Conservation (phyloP, 2,329 filamentous ascomycete species). For the Pyrenophora graminea region DNA sequence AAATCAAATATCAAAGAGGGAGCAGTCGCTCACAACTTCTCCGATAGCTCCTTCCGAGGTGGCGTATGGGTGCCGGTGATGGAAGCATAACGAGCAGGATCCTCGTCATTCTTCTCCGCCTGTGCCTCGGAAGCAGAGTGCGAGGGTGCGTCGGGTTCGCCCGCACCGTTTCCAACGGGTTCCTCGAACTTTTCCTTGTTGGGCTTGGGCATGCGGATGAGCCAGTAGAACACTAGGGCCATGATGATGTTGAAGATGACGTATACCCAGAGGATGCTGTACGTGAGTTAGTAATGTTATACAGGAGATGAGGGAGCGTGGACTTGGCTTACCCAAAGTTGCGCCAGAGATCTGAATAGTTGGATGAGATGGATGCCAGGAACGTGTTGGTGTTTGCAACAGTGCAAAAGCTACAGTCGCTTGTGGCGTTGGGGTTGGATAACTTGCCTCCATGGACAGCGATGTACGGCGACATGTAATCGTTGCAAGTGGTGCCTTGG, state of each 20-base stretch:
- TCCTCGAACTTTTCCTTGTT: slow-evolving; percentile 43
- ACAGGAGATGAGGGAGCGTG: too few species aligned
- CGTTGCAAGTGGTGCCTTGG: slow-evolving; percentile 47
- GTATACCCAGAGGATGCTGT: slow-evolving; percentile 55
- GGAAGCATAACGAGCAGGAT: slow-evolving; percentile 11
- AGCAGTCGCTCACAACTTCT: slow-evolving; percentile 16
- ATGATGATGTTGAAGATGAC: slow-evolving; percentile 57
- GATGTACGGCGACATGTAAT: slow-evolving; percentile 47
- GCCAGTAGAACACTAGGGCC: slow-evolving; percentile 59
- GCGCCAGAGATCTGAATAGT: slow-evolving; percentile 54
- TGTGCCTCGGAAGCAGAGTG: slow-evolving; percentile 7
- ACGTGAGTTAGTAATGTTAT: neutral
- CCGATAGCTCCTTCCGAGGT: slow-evolving; percentile 11
- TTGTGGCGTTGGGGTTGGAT: slow-evolving; percentile 36
- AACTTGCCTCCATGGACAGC: slow-evolving; percentile 44
- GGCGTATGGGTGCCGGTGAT: slow-evolving; percentile 18
- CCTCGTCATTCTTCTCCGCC: slow-evolving; percentile 15
- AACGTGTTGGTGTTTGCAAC: slow-evolving; percentile 51
- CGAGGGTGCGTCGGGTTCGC: slow-evolving; percentile 8
- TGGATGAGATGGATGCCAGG: slow-evolving; percentile 48
- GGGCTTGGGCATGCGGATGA: slow-evolving; percentile 57
- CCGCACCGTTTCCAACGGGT: slow-evolving; percentile 6
- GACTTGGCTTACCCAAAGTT: slow-evolving; percentile 53
- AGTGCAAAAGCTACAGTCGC: slow-evolving; percentile 49
- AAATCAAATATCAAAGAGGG: neutral